phyloP scores from a whole-genome alignment of 345 rosid species.

The Heritiera fomes region DNA sequence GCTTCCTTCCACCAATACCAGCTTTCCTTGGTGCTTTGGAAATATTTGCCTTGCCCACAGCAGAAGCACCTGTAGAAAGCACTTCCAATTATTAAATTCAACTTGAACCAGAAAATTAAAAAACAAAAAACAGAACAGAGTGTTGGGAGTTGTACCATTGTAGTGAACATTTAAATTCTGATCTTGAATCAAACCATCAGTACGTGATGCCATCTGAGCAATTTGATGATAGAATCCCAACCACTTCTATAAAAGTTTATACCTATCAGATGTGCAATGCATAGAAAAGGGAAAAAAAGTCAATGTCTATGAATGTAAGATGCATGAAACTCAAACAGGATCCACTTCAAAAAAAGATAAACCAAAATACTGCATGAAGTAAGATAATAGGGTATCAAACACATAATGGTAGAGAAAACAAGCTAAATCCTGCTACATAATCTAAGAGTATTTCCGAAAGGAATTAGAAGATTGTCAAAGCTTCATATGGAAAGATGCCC shows the following conservation, averaged over 20 bases:
- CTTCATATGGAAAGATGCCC: not conserved
- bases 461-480: not conserved
- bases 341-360: not conserved
- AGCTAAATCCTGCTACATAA: not conserved
- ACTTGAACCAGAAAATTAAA: not conserved
- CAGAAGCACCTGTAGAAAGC: slow-evolving; percentile 24
- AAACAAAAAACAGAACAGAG: not conserved
- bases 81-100: not conserved
- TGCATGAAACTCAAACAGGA: not conserved
- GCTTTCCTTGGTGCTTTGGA: slow-evolving; percentile 28
- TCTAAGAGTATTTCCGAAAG: not conserved
- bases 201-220: slow-evolving; percentile 38
- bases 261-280: not conserved
- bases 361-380: not conserved
- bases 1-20: slow-evolving; percentile 51
- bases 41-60: slow-evolving; percentile 25
- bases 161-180: slow-evolving; percentile 38
- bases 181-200: slow-evolving; percentile 39
- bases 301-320: not conserved
- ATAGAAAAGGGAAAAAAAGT: not conserved
- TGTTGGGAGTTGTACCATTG: not conserved
- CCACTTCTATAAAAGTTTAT: not conserved
- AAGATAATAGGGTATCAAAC: not conserved
- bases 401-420: not conserved
- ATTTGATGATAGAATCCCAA: not conserved